Percentiles rank a stretch among this genome's conserved stretches.
Conservation (phyloP, 306 rosid species). For the Acmispon strigosus region DNA sequence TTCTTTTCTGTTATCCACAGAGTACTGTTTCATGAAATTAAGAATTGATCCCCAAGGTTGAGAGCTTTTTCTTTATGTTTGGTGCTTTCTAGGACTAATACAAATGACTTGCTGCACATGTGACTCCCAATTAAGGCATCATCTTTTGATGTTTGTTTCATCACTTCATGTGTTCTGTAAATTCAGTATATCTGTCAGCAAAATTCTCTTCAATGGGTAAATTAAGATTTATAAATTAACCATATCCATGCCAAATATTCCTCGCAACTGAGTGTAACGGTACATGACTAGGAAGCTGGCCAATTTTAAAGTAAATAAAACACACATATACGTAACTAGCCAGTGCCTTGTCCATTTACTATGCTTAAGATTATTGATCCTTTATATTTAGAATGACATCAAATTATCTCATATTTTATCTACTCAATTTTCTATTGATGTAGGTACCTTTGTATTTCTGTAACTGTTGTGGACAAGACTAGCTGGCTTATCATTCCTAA, state of each 20-base stretch:
- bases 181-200: neutral
- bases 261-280: neutral
- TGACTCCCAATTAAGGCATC: neutral
- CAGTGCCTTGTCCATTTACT: neutral
- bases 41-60: neutral
- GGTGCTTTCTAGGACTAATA: neutral
- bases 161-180: constrained; percentile 1
- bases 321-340: neutral
- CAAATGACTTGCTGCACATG: neutral
- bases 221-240: constrained; percentile 6
- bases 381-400: neutral
- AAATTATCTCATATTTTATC: constrained; percentile 14
- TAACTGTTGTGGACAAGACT: constrained; percentile 19
- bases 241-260: neutral
- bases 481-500: constrained; percentile 30
- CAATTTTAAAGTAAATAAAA: neutral
- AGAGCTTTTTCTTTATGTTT: neutral
- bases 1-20: neutral
- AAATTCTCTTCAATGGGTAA: neutral
- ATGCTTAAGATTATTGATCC: neutral
- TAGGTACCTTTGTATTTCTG: constrained; percentile 32
- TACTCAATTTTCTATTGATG: constrained; percentile 4
- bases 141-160: neutral
- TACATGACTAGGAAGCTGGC: neutral
- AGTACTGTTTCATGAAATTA: neutral